phyloP scores from a whole-genome alignment of 164 flowering plant species.

The Magnolia sinica region DNA sequence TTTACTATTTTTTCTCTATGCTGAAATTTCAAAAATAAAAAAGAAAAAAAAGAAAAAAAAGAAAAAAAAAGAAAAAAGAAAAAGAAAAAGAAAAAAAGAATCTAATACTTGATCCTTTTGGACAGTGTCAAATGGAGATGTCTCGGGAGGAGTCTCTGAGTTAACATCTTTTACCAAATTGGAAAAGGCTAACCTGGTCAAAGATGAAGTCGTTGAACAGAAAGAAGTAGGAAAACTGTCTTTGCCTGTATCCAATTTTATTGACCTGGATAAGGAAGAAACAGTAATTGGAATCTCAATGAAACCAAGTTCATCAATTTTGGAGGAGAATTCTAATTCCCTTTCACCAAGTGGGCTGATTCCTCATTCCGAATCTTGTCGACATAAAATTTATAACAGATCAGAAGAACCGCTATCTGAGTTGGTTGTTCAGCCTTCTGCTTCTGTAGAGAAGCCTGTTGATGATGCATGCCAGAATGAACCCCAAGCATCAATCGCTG shows the following conservation, averaged over 20 bases:
- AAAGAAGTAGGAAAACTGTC: constrained; percentile 16
- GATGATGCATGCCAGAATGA: constrained; percentile 17
- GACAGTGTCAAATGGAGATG: constrained; percentile 18
- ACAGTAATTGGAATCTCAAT: constrained; percentile 1
- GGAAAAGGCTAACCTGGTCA: constrained; percentile 14
- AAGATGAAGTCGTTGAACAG: constrained; percentile 16
- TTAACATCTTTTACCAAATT: constrained; percentile 7
- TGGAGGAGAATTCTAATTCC: constrained; percentile 6
- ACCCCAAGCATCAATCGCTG: constrained; percentile 10
- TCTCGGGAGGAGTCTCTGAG: constrained; percentile 11
- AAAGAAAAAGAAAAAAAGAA: background rate
- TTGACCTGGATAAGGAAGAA: constrained; percentile 21
- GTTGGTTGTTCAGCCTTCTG: constrained; percentile 6
- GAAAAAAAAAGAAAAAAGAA: background rate
- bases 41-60: background rate
- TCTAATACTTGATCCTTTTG: constrained; percentile 1
- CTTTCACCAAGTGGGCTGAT: constrained; percentile 1
- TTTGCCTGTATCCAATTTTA: constrained; percentile 1
- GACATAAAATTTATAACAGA: constrained; percentile 5
- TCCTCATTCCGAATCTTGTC: constrained; percentile 9
- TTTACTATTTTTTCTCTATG: background rate
- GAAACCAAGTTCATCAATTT: constrained; percentile 5
- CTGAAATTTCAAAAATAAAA: background rate
- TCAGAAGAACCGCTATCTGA: constrained; percentile 9
- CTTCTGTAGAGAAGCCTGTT: constrained; percentile 6